A percentile compares a stretch with the other conserved stretches of the same genome.
phyloP scores from a whole-genome alignment of 2,329 filamentous ascomycete species.

The Colletotrichum liriopes region DNA sequence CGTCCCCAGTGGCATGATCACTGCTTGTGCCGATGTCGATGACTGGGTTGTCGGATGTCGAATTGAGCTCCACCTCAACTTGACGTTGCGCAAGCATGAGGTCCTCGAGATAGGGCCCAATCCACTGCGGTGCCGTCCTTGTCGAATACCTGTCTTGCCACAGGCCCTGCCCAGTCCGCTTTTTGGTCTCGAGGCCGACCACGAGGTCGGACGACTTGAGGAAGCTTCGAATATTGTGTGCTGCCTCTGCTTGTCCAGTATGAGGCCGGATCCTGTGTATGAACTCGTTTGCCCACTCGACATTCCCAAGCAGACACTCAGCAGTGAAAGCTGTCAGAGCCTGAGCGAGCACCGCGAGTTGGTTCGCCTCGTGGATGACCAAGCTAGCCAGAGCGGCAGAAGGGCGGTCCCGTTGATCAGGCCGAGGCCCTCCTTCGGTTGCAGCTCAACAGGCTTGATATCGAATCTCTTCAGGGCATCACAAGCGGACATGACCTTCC shows the following conservation, averaged over 20 bases:
- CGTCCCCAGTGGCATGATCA: slow-evolving; percentile 44
- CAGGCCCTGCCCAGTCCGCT: slow-evolving; percentile 55
- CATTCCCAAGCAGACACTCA: slow-evolving; percentile 71
- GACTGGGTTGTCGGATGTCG: slow-evolving; percentile 76
- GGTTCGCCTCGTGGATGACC: slow-evolving; percentile 64
- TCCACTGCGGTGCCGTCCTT: slow-evolving; percentile 77
- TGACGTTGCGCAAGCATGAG: slow-evolving; percentile 71
- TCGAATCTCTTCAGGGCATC: slow-evolving; percentile 53
- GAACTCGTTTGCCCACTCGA: slow-evolving; percentile 72
- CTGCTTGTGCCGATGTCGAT: slow-evolving; percentile 60
- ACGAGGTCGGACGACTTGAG: slow-evolving; percentile 65
- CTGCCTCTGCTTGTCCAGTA: slow-evolving; percentile 71
- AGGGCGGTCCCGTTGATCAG: slow-evolving; percentile 64
- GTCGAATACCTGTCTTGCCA: slow-evolving; percentile 77
- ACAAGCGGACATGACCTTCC: slow-evolving; percentile 51
- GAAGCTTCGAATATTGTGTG: slow-evolving; percentile 68
- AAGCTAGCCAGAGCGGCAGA: slow-evolving; percentile 52
- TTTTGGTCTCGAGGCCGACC: slow-evolving; percentile 48
- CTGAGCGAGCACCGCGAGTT: slow-evolving; percentile 69
- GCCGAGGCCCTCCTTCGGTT: slow-evolving; percentile 63
- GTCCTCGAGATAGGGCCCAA: slow-evolving; percentile 77
- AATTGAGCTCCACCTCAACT: slow-evolving; percentile 74
- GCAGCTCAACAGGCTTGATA: slow-evolving; percentile 55
- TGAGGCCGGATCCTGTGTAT: slow-evolving; percentile 73
- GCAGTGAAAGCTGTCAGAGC: slow-evolving; percentile 73